Base-by-base conservation (phyloP, 1,284 basidiomycete genomes). In the Lignosus rhinocerotis region DNA sequence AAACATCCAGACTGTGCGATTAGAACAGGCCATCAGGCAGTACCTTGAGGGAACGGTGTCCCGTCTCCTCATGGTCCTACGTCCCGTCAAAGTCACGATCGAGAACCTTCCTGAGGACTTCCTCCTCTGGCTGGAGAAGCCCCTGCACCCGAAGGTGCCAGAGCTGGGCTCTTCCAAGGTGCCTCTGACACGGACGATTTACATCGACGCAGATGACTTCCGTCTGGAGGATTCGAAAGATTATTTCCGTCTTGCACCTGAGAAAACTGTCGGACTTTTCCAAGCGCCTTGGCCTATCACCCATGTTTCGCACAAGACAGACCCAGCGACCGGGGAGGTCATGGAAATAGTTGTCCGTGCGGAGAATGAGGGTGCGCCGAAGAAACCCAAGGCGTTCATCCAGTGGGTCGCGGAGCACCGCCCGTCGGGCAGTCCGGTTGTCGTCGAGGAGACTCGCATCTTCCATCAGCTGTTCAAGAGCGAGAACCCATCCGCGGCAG, bases 211-310 rank as follows among this genome's bases (percentile, higher is more conserved):
- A 31, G 93, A 96, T 60, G 97, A 99, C 76, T 99, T 99, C 83
- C 83, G 96, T 53, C 76, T 89, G 31, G 85, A 92, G 67, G 96
- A 97, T 70, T 93, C 93, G 17, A 88, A 90, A 64, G 96, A 99
- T 73, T 99, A 98, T 78, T 99, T 97, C 87, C 89, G 97, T 21
- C 86, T 99, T 43, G 95, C 96, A 2, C 97, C 97, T 3, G 95
- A 95, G 45, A 98, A 98, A 80, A 94, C 93, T 0, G 96, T 99
- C 44, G 97, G 97, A 30, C 80, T 99, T 33, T 96, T 98, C 80
- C 92, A 96, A 74, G 95, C 90, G n/a, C 95, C 96, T 4, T 80
- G 88, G 75, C 94, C 96, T 7, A 92, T 99, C 72, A 96, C 93
- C n/a, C 97, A 94, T 75, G 90, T 86, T 12, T 93, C 91, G 9